Evolutionary conservation across 2,329 filamentous ascomycete species (phyloP), one percentile per base, ranked within the genome.

Genomic region (Penicillium decumbens): DNA sequence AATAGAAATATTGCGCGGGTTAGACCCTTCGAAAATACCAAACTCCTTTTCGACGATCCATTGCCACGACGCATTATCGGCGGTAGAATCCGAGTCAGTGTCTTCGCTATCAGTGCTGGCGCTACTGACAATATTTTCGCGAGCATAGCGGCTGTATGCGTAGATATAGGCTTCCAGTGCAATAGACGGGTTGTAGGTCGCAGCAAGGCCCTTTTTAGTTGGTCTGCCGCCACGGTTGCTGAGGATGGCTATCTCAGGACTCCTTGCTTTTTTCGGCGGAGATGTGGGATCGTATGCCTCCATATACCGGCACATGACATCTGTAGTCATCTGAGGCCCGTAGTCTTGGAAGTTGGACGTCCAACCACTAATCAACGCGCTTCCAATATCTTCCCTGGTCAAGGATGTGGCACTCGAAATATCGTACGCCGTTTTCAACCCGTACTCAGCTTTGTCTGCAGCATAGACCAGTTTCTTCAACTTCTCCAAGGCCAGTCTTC

Each of bases 261-360:
- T 33, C 7, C 2, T 33, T 33, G 25, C 10, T 6, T 13, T n/a
- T 33, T 6, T 13, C 15, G n/a, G 30, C 7, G 4, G 30, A 8
- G 30, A 23, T 23, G 3, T 13, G 12, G 30, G 30, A 13, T 38
- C 24, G 20, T 37, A 45, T 32, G 23, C 6, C 39, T 46, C 43
- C 43, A 46, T 46, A 23, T 40, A 41, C 2, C 15, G 6, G n/a
- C 43, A 46, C 24, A 46, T 24, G 15, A 46, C 5, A 5, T 46
- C 9, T 10, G 37, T 41, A 18, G 35, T 46, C 12, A 1, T 24
- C 4, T 4, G n/a, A 18, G 43, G 13, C 20, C 43, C 43, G 29
- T 40, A 15, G 35, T 45, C 38, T 33, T 33, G 30, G 30, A 33
- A 33, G 30, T 33, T 3, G 30, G 30, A 27, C 4, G 25, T 27